A percentile compares a stretch with the other conserved stretches of the same genome.
Evolutionary conservation across 1,284 basidiomycete species (phyloP).

Genomic region (Stygiomarasmius scandens): DNA sequence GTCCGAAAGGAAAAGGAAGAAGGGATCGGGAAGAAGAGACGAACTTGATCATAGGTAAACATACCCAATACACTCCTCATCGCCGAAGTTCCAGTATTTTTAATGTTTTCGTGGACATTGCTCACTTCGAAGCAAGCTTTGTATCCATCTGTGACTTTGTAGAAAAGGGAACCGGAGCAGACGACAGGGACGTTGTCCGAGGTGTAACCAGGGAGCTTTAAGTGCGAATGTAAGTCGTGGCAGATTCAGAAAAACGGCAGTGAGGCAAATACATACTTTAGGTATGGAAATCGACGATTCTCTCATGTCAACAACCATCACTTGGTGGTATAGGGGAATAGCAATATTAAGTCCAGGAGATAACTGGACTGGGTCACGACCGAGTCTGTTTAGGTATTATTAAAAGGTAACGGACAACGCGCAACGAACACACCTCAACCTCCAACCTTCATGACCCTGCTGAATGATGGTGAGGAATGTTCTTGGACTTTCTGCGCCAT

Average conservation of each 20-base stretch:
- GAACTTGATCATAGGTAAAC: constrained; percentile 47
- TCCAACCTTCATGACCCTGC: constrained; percentile 54
- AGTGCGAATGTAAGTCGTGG: neutral
- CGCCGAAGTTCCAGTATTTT: constrained; percentile 53
- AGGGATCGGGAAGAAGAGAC: too few relatives aligned
- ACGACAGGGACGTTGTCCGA: constrained; percentile 54
- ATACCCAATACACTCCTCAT: constrained; percentile 52
- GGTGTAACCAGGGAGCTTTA: constrained; percentile 49
- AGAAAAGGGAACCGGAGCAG: constrained; percentile 55
- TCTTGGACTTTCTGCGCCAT: neutral
- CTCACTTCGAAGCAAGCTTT: constrained; percentile 53
- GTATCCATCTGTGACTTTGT: constrained; percentile 50
- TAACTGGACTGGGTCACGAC: constrained; percentile 44
- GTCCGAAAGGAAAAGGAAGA: too few relatives aligned
- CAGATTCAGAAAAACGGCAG: neutral
- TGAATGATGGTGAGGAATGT: constrained; percentile 48
- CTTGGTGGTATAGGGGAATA: constrained; percentile 47
- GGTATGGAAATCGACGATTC: constrained; percentile 49
- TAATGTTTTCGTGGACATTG: constrained; percentile 48
- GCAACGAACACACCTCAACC: constrained; percentile 38
- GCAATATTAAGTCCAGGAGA: constrained; percentile 46
- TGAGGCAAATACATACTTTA: constrained; percentile 29
- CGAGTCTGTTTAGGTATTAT: constrained; percentile 35
- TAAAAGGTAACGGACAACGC: neutral
- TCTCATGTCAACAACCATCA: constrained; percentile 48